Evolutionary conservation across 73 alveolate genomes (phyloP), one percentile per base, ranked within the genome.

Genomic region (Breviolum minutum): DNA sequence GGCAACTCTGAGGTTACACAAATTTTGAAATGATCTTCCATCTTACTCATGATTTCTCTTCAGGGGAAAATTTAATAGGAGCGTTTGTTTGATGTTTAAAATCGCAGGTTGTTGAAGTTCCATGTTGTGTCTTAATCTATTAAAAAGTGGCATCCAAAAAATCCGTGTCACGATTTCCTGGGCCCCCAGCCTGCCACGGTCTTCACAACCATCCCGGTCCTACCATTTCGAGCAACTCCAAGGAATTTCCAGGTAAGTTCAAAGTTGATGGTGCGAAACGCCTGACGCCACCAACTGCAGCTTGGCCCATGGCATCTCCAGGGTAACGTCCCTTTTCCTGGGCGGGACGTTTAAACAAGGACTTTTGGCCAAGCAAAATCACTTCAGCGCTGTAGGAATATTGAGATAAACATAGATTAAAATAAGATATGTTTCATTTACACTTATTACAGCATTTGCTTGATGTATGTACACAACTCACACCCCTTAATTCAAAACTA

Each of bases 291-390:
- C 90, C 98, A 48, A 79, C 92, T 6, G 98, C 98, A 0, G 98
- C 91, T 63, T 93, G 98, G 17, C 98, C 98, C 92, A 93, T 74
- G 83, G 98, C 98, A 63, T 93, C 98, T n/a, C 98, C 98, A 20
- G 98, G 98, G 92, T 93, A 93, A 81, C 98, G 98, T 10, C 89
- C 74, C 92, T 93, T 93, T 68, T 93, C 98, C 98, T 77, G 83
- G 12, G n/a, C n/a, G n/a, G n/a, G n/a, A n/a, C n/a, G n/a, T n/a
- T n/a, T n/a, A n/a, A n/a, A n/a, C n/a, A n/a, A n/a, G n/a, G n/a
- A n/a, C n/a, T n/a, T n/a, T n/a, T n/a, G n/a, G n/a, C n/a, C n/a
- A n/a, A n/a, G n/a, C n/a, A n/a, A n/a, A n/a, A n/a, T n/a, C n/a
- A n/a, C n/a, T n/a, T n/a, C n/a, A n/a, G n/a, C n/a, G n/a, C n/a